These are phyloP conservation scores for Calonectria leucothoes DNA, from an alignment of 2,329 filamentous ascomycete genomes.

Conservation along the genomic window DNA sequence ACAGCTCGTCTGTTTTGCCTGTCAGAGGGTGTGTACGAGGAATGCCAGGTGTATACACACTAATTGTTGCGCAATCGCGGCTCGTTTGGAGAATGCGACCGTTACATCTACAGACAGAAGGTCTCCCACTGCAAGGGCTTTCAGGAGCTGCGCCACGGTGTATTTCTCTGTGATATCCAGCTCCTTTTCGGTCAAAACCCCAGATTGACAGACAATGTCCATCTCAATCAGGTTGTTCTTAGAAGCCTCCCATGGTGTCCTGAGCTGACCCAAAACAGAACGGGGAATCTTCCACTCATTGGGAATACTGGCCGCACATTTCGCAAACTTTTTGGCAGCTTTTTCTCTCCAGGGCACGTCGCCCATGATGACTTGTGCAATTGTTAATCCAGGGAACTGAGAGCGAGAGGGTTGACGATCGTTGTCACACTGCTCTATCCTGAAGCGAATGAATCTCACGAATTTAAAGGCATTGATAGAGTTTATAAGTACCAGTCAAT, in stretches of 20 bases:
- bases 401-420: neutral
- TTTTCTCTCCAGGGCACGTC: neutral
- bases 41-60: slow-evolving; percentile 22
- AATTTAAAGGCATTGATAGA: neutral
- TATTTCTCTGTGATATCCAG: slow-evolving; percentile 58
- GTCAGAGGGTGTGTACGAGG: no score
- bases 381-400: neutral
- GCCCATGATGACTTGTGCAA: neutral
- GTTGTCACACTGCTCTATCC: neutral
- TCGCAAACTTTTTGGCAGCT: slow-evolving; percentile 15
- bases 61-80: slow-evolving; percentile 44
- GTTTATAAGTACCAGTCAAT: neutral
- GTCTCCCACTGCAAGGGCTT: slow-evolving; percentile 46
- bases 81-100: slow-evolving; percentile 45
- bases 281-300: slow-evolving; percentile 20
- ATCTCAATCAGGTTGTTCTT: slow-evolving; percentile 28
- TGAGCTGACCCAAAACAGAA: slow-evolving; percentile 3
- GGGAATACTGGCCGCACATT: slow-evolving; percentile 18
- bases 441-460: neutral
- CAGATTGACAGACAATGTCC: slow-evolving; percentile 36
- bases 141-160: slow-evolving; percentile 50
- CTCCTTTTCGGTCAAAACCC: slow-evolving; percentile 54
- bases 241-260: slow-evolving; percentile 9
- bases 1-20: slow-evolving; percentile 41
- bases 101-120: slow-evolving; percentile 51